Conservation (phyloP, 225 moss, liverwort and hornwort genomes). For the Straminergon stramineum region DNA sequence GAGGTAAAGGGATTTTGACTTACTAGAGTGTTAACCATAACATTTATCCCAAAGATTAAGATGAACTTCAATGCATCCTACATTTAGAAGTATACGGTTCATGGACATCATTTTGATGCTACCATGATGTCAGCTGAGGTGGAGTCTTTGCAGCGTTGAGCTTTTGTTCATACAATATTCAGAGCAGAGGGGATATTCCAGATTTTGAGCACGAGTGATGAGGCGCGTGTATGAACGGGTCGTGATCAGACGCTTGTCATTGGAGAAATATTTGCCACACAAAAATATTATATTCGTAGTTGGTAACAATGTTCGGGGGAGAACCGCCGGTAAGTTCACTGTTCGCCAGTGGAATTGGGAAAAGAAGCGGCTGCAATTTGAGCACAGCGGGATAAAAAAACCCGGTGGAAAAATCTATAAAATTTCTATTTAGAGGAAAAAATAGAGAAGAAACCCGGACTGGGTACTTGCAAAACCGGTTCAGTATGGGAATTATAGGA, state of each 20-base stretch:
- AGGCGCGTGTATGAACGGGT: background rate
- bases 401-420: background rate
- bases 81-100: background rate
- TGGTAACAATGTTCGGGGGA: background rate
- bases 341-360: background rate
- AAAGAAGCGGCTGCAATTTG: background rate
- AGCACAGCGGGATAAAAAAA: background rate
- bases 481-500: background rate
- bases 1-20: background rate
- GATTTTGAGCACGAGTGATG: background rate
- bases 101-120: background rate
- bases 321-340: background rate
- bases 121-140: background rate
- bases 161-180: background rate
- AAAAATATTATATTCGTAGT: background rate
- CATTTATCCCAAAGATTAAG: background rate
- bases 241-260: background rate
- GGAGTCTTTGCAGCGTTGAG: background rate
- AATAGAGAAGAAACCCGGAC: background rate
- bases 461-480: background rate
- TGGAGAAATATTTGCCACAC: background rate
- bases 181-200: background rate
- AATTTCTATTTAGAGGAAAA: background rate
- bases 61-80: background rate
- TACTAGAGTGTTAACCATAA: background rate